Conservation (phyloP, 805 yeast species). For the Pichia exigua region DNA sequence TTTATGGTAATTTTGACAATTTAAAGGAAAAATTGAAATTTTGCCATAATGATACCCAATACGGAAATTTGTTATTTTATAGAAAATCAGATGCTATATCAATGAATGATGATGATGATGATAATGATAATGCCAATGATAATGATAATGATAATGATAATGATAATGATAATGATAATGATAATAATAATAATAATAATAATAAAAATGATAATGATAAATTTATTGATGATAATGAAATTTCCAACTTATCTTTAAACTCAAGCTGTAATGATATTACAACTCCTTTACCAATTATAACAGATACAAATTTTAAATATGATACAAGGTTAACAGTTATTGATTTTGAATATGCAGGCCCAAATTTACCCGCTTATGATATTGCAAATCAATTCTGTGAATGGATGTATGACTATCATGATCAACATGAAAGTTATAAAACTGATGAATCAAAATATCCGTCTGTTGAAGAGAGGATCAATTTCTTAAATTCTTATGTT, state of each 20-base stretch:
- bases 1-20: conserved; percentile 35
- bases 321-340: conserved; percentile 82
- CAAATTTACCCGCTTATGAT: conserved; percentile 83
- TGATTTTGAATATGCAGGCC: conserved; percentile 93
- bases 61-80: conserved; percentile 76
- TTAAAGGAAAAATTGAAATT: conserved; percentile 54
- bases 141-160: conserved; percentile 10
- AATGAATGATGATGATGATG: conserved; percentile 23
- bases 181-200: conserved; percentile 9
- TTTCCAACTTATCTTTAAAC: conserved; percentile 14
- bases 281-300: conserved; percentile 21
- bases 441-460: conserved; percentile 61
- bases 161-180: too few species aligned
- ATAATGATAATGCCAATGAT: conserved; percentile 7
- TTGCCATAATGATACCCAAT: conserved; percentile 95
- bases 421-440: conserved; percentile 44
- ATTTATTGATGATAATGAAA: conserved; percentile 11
- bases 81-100: conserved; percentile 23
- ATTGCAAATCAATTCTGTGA: conserved; percentile 90
- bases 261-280: conserved; percentile 1
- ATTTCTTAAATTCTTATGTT: conserved; percentile 71
- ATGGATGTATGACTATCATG: conserved; percentile 94
- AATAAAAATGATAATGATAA: background rate
- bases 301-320: conserved; percentile 24
- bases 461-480: conserved; percentile 53